Percentiles rank a stretch among this genome's conserved stretches.
These are phyloP conservation scores for Cryptococcus sp. DNA, from an alignment of 1,284 basidiomycete species.

Conservation along the genomic window DNA sequence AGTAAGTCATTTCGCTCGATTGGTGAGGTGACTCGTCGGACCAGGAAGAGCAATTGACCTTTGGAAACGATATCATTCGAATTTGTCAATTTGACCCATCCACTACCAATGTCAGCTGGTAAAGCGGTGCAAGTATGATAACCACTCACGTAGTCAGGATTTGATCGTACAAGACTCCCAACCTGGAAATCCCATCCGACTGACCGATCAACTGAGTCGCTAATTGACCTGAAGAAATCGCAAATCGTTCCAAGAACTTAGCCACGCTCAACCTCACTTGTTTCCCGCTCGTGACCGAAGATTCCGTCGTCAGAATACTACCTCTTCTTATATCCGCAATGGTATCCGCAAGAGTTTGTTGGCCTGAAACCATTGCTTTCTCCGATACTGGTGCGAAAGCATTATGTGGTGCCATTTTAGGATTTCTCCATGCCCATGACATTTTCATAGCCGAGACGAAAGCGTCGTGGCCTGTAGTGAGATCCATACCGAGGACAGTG, in stretches of 20 bases:
- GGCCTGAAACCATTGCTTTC: constrained; percentile 3
- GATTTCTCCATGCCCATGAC: constrained; percentile 48
- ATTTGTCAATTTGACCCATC: constrained; percentile 40
- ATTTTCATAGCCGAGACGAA: constrained; percentile 48
- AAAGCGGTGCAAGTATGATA: background rate
- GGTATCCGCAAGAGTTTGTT: constrained; percentile 7
- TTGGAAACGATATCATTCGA: constrained; percentile 46
- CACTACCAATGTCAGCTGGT: constrained; percentile 19
- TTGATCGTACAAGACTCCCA: constrained; percentile 50
- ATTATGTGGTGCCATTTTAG: constrained; percentile 20
- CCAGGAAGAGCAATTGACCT: constrained; percentile 49
- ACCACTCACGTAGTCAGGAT: constrained; percentile 47
- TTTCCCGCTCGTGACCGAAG: background rate
- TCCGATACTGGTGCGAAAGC: constrained; percentile 1
- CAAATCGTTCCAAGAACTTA: constrained; percentile 46
- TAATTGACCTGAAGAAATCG: constrained; percentile 33
- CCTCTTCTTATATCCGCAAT: constrained; percentile 24
- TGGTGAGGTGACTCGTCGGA: constrained; percentile 41
- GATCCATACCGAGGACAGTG: constrained; percentile 44
- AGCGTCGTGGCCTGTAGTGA: constrained; percentile 46
- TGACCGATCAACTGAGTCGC: constrained; percentile 40
- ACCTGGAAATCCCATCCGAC: constrained; percentile 33
- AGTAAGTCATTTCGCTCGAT: constrained; percentile 45
- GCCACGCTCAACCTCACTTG: constrained; percentile 14
- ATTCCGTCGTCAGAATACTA: constrained; percentile 11